Percentiles rank a stretch among this genome's conserved stretches.
These are phyloP conservation scores for Hypoxylon sp. DNA, from an alignment of 2,329 filamentous ascomycete species.

Conservation along the genomic window DNA sequence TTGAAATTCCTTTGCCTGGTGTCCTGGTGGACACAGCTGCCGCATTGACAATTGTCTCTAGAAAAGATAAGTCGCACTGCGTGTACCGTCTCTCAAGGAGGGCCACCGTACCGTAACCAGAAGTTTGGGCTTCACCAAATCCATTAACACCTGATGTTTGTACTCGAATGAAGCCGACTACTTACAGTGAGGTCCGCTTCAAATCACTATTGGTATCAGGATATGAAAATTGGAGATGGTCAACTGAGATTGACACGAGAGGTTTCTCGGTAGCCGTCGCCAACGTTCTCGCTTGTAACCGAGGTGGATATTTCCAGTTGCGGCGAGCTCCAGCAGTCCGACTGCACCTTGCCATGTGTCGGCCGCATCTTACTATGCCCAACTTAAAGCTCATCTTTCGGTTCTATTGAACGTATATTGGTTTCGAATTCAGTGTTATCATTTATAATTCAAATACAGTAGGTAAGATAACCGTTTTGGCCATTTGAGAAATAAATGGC, in stretches of 20 bases:
- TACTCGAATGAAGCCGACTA: slow-evolving; percentile 8
- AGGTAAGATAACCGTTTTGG: neutral
- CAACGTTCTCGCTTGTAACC: slow-evolving; percentile 26
- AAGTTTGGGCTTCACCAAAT: slow-evolving; percentile 54
- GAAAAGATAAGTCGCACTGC: slow-evolving; percentile 35
- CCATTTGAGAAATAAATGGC: neutral
- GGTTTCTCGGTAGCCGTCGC: slow-evolving; percentile 35
- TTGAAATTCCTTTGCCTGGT: slow-evolving; percentile 78
- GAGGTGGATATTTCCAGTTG: slow-evolving; percentile 18
- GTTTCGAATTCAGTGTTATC: neutral
- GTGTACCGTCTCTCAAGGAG: neutral
- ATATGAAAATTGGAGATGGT: slow-evolving; percentile 37
- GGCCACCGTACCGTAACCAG: slow-evolving; percentile 55
- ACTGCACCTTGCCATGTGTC: slow-evolving; percentile 32
- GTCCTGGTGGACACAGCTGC: slow-evolving; percentile 74
- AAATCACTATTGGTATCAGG: slow-evolving; percentile 20
- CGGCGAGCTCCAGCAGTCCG: slow-evolving; percentile 11
- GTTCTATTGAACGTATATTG: neutral
- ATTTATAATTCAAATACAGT: neutral
- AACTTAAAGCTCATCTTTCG: slow-evolving; percentile 31
- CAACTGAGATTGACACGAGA: slow-evolving; percentile 28
- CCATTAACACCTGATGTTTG: slow-evolving; percentile 13
- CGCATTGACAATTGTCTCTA: slow-evolving; percentile 79
- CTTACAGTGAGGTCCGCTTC: slow-evolving; percentile 45
- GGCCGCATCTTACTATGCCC: slow-evolving; percentile 18